Evolutionary conservation across 495 filamentous ascomycete genomes (phyloP).

Genomic region (Daldinia bambusicola): DNA sequence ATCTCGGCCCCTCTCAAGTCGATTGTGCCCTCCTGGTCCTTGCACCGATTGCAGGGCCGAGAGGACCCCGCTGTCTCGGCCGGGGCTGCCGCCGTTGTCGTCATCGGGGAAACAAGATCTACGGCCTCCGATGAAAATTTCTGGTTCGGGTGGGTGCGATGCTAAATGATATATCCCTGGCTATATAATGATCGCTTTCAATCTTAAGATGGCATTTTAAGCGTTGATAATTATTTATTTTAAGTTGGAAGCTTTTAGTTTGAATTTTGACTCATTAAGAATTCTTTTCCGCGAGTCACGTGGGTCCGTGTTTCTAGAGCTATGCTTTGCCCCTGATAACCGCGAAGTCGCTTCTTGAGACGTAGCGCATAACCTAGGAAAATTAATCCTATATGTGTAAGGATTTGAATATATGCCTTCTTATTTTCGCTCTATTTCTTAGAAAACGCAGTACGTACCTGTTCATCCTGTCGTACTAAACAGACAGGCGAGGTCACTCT

Average conservation of each 20-base stretch:
- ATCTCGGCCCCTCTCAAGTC: constrained; percentile 51
- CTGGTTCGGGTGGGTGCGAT: neutral
- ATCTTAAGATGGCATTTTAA: neutral
- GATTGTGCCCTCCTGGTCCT: constrained; percentile 47
- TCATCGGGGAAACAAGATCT: constrained; percentile 18
- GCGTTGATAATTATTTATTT: neutral
- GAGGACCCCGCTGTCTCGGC: constrained; percentile 23
- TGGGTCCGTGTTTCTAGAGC: constrained; percentile 21
- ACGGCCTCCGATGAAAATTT: constrained; percentile 1
- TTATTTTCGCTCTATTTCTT: neutral
- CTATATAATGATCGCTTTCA: neutral
- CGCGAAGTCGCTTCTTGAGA: neutral
- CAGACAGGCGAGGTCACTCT: constrained; percentile 57
- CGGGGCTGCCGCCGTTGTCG: constrained; percentile 32
- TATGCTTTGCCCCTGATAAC: constrained; percentile 7
- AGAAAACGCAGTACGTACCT: neutral
- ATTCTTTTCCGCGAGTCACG: constrained; percentile 26
- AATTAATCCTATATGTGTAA: neutral
- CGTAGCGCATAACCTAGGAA: neutral
- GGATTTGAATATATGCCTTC: neutral
- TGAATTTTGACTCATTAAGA: constrained; percentile 31
- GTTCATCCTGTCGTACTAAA: constrained; percentile 49
- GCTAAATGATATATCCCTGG: neutral
- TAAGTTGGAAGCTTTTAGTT: neutral
- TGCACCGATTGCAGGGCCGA: constrained; percentile 53